These are phyloP conservation scores for Yarrowia sp. DNA, from an alignment of 805 yeast species.

Conservation along the genomic window DNA sequence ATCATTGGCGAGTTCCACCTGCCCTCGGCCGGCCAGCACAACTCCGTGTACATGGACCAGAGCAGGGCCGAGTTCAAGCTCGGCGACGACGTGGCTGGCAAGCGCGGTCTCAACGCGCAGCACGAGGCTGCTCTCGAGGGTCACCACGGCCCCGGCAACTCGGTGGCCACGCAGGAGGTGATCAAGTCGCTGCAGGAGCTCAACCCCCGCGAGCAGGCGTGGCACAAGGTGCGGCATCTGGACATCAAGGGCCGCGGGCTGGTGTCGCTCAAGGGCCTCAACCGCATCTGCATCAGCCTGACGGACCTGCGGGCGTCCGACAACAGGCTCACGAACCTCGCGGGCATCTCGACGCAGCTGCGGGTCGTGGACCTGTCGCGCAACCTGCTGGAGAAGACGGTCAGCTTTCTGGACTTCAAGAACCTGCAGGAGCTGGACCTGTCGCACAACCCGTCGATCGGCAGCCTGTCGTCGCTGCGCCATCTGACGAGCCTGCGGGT, in stretches of 20 bases:
- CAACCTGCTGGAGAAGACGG: conserved; percentile 45
- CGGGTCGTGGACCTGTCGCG: conserved; percentile 42
- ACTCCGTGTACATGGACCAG: conserved; percentile 25
- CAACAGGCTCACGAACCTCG: conserved; percentile 45
- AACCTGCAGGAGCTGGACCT: conserved; percentile 47
- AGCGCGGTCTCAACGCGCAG: background rate
- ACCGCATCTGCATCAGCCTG: conserved; percentile 45
- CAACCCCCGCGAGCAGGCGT: conserved; percentile 40
- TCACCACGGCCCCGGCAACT: conserved; percentile 18
- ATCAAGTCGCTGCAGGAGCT: conserved; percentile 47
- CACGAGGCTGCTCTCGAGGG: conserved; percentile 22
- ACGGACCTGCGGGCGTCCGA: conserved; percentile 42
- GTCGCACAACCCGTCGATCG: conserved; percentile 41
- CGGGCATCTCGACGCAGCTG: conserved; percentile 47
- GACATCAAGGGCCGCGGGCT: conserved; percentile 41
- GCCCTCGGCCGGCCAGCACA: conserved; percentile 5
- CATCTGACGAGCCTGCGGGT: conserved; percentile 45
- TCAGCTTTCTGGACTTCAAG: conserved; percentile 43
- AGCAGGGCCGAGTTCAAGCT: background rate
- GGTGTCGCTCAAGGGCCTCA: conserved; percentile 45
- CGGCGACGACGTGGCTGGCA: background rate
- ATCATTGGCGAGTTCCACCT: conserved; percentile 6
- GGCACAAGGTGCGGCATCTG: conserved; percentile 44
- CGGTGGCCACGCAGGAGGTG: conserved; percentile 34
- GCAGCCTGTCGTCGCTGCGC: conserved; percentile 40